These are phyloP conservation scores for Asterionellopsis glacialis DNA, from an alignment of 108 stramenopile species.

Conservation along the genomic window DNA sequence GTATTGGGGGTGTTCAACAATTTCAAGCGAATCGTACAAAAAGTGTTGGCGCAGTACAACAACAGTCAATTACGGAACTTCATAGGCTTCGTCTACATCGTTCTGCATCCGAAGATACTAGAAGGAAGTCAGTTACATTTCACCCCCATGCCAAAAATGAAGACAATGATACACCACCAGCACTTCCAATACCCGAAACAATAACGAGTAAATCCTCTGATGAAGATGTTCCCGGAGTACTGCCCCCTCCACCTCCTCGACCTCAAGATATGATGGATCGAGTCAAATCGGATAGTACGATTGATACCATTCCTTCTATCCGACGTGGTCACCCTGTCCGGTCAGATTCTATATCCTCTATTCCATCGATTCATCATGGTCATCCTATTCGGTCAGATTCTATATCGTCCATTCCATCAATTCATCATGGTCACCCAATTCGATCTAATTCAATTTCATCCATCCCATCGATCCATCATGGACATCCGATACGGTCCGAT, in stretches of 20 bases:
- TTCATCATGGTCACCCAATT: constrained; percentile 21
- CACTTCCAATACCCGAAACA: constrained; percentile 3
- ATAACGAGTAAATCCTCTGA: constrained; percentile 13
- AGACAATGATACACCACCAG: neutral
- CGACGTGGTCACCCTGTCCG: neutral
- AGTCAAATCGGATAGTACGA: neutral
- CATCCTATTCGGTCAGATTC: constrained; percentile 27
- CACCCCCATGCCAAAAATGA: neutral
- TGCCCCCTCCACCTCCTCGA: neutral
- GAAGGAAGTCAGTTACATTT: too few species aligned
- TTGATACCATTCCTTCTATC: neutral
- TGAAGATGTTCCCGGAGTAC: constrained; percentile 15
- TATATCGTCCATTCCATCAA: constrained; percentile 16
- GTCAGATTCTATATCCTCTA: constrained; percentile 16
- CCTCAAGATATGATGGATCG: neutral
- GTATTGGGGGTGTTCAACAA: too few species aligned
- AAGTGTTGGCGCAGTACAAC: neutral
- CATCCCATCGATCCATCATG: constrained; percentile 33
- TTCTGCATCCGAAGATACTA: too few species aligned
- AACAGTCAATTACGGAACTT: neutral
- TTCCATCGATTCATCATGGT: constrained; percentile 29
- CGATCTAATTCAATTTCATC: constrained; percentile 12
- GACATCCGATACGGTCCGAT: constrained; percentile 10
- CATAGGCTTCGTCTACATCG: too few species aligned
- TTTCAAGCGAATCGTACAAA: too few species aligned